phyloP scores from a whole-genome alignment of 1,139 yeast species.

The Taphrina communis region DNA sequence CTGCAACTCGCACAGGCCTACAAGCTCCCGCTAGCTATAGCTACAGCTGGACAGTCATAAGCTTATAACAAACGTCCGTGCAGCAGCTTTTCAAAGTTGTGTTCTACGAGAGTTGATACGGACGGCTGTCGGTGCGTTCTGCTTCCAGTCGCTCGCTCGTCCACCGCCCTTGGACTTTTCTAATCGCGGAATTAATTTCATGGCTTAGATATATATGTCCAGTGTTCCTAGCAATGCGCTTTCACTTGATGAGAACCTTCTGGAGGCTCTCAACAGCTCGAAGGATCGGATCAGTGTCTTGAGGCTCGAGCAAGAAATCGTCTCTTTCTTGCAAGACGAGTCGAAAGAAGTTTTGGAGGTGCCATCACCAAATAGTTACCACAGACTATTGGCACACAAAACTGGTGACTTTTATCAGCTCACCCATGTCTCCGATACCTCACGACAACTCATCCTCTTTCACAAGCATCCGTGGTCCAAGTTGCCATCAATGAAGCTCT shows the following conservation, averaged over 20 bases:
- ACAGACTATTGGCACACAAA: conserved; percentile 40
- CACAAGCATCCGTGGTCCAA: conserved; percentile 29
- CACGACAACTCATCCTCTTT: conserved; percentile 20
- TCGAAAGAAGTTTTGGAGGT: conserved; percentile 16
- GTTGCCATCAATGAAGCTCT: conserved; percentile 10
- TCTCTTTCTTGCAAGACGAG: conserved; percentile 7
- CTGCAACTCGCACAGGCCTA: conserved; percentile 6
- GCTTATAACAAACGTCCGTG: not conserved
- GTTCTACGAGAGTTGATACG: not conserved
- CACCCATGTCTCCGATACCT: conserved; percentile 21
- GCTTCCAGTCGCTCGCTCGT: not conserved
- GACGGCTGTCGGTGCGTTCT: not conserved
- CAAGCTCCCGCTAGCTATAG: not conserved
- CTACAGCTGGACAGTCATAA: not conserved
- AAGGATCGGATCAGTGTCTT: conserved; percentile 24
- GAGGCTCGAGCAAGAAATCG: conserved; percentile 32
- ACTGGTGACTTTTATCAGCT: conserved; percentile 36
- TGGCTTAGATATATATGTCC: conserved; percentile 25
- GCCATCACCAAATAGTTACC: conserved; percentile 25
- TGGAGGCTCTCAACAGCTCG: conserved; percentile 29
- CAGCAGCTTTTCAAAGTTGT: not conserved
- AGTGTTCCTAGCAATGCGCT: conserved; percentile 6
- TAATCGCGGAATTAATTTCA: not conserved
- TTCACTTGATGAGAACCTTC: conserved; percentile 23
- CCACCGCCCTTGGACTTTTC: not conserved